A percentile compares a stretch with the other conserved stretches of the same genome.
These are phyloP conservation scores for Phaseolus lunatus DNA, from an alignment of 306 rosid genomes.

Conservation along the genomic window DNA sequence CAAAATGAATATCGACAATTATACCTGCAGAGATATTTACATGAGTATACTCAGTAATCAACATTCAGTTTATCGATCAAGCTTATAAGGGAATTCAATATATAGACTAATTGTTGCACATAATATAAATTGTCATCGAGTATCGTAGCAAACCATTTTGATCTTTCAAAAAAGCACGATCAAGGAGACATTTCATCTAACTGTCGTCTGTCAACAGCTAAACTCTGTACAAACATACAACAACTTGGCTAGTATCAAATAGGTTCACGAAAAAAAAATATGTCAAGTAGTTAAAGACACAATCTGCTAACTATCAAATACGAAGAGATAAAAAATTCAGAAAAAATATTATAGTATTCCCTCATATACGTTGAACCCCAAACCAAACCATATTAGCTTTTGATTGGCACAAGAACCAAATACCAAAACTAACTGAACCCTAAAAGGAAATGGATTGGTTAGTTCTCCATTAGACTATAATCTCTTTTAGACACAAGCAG, in stretches of 20 bases:
- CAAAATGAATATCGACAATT: slow-evolving; percentile 26
- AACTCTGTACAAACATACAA: slow-evolving; percentile 53
- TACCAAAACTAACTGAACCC: slow-evolving; percentile 5
- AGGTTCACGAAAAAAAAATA: not conserved
- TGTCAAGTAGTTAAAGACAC: slow-evolving; percentile 20
- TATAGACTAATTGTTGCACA: not conserved
- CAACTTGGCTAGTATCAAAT: slow-evolving; percentile 24
- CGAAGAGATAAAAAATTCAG: not conserved
- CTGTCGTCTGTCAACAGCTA: slow-evolving; percentile 65
- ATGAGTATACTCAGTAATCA: slow-evolving; percentile 13
- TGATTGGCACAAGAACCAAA: slow-evolving; percentile 10
- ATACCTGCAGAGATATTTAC: slow-evolving; percentile 46
- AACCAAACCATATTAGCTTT: not conserved
- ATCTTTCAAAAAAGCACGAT: slow-evolving; percentile 15
- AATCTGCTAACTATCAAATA: slow-evolving; percentile 15
- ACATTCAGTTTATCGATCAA: slow-evolving; percentile 13
- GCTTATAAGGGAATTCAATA: slow-evolving; percentile 11
- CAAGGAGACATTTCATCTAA: slow-evolving; percentile 57
- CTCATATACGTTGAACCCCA: not conserved
- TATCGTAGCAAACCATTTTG: slow-evolving; percentile 38
- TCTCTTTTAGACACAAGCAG: slow-evolving; percentile 15
- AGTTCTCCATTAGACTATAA: slow-evolving; percentile 15
- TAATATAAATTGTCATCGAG: not conserved
- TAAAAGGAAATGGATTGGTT: slow-evolving; percentile 17
- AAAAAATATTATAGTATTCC: slow-evolving; percentile 14